Base-by-base conservation (phyloP, 2,329 filamentous ascomycete genomes). In the Aspergillus quadricinctus region DNA sequence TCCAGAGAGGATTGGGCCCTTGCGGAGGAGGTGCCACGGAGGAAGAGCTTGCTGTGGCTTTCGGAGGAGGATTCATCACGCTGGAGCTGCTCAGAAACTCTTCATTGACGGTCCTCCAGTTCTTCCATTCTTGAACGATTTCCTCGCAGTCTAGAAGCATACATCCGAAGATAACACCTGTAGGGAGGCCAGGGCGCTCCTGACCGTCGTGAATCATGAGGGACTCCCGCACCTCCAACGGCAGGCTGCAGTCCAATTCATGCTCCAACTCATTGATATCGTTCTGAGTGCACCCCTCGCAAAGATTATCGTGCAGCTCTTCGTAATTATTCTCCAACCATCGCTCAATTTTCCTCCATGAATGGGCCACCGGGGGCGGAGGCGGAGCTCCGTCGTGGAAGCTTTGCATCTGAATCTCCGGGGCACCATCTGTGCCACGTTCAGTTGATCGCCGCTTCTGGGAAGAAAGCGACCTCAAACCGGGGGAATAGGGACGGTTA, bases 121-220 rank as follows among this genome's bases (percentile, higher is more conserved):
- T 95, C 67, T 90, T 88, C 90, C 93, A 97, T 72, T 99, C 94
- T 73, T 97, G 92, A 23, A 96, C 88, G 65, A 99, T 96, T 71
- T 99, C 94, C 74, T 99, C 94, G 70, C 94, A 97, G 74, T 99
- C 94, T 56, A 99, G 84, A 61, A 99, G 78, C 94, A 99, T 99
- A 71, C 86, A 88, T 58, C 92, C 85, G 67, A 99, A 97, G 59
- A 99, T 85, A 64, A 97, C 88, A 61, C 94, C 94, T 0, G 93
- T 97, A 0, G 94, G 94, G 56, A 83, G 82, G 61, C 94, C 94
- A 60, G 92, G 90, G 61, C 94, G 88, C 77, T 99, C 94, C 75
- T 99, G 94, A n/a, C 94, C 94, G 69, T 99, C 94, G 73, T 99
- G 94, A 53, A 91, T 75, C 78, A 89, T 86, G 66, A 97, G 78